A percentile compares a stretch with the other conserved stretches of the same genome.
Evolutionary conservation across 305 asterid genomes (phyloP).

Genomic region (Ruellia speciosa): DNA sequence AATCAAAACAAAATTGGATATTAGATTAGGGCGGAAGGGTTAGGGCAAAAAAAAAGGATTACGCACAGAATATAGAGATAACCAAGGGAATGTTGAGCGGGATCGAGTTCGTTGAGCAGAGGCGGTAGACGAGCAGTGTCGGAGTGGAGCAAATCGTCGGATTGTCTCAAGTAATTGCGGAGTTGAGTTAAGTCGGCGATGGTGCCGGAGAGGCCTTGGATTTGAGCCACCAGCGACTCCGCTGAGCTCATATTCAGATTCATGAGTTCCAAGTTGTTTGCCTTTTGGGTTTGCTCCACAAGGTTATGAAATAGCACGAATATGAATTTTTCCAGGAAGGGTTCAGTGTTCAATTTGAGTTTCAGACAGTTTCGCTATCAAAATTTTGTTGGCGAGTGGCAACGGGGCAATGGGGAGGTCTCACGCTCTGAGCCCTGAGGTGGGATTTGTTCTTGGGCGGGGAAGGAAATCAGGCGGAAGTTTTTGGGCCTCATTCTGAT

Average conservation of each 20-base stretch:
- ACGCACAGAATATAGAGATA: slow-evolving; percentile 64
- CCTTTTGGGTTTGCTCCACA: neutral
- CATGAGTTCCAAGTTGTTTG: slow-evolving; percentile 21
- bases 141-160: slow-evolving; percentile 57
- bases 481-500: no score
- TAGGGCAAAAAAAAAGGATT: slow-evolving; percentile 1
- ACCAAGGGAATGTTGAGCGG: slow-evolving; percentile 69
- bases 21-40: neutral
- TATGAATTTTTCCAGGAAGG: no score
- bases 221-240: slow-evolving; percentile 72
- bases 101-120: slow-evolving; percentile 64
- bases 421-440: no score
- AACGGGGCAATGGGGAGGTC: no score
- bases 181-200: slow-evolving; percentile 53
- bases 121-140: slow-evolving; percentile 51
- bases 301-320: no score
- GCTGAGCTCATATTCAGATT: slow-evolving; percentile 62
- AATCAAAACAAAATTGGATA: neutral
- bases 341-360: no score
- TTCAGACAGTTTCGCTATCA: no score
- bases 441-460: no score
- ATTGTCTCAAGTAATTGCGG: slow-evolving; percentile 53
- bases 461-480: no score
- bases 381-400: no score
- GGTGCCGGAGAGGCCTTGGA: slow-evolving; percentile 57